Percentiles rank a stretch among this genome's conserved stretches.
Evolutionary conservation across 768 basidiomycete genomes (phyloP).

Genomic region (Naganishia friedmannii): DNA sequence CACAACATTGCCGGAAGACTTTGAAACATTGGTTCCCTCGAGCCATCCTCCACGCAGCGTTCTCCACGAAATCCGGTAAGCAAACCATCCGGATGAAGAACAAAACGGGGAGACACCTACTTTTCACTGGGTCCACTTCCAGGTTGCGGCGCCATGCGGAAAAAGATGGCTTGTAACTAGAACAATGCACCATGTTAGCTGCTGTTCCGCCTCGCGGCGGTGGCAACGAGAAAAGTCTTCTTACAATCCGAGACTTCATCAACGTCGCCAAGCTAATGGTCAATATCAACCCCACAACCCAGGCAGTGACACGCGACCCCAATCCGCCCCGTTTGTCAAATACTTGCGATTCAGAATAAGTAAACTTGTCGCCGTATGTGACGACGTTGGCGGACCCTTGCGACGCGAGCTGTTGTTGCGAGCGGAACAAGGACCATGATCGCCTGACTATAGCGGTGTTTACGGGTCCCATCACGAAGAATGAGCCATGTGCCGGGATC

Average conservation of each 20-base stretch:
- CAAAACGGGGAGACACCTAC: conserved; percentile 54
- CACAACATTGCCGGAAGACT: conserved; percentile 59
- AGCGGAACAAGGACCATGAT: conserved; percentile 57
- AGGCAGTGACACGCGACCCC: conserved; percentile 30
- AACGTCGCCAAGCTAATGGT: conserved; percentile 15
- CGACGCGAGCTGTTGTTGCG: background rate
- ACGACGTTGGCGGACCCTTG: conserved; percentile 8
- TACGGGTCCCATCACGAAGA: conserved; percentile 56
- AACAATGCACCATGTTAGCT: conserved; percentile 40
- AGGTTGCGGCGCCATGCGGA: conserved; percentile 29
- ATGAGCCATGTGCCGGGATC: conserved; percentile 51
- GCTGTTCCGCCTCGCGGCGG: background rate
- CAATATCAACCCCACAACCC: conserved; percentile 39
- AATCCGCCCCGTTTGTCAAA: conserved; percentile 26
- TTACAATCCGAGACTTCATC: conserved; percentile 22
- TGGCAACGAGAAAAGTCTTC: background rate
- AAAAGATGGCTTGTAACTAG: conserved; percentile 19
- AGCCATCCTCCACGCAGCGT: conserved; percentile 63
- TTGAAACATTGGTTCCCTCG: conserved; percentile 68
- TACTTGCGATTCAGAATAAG: conserved; percentile 68
- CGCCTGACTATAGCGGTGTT: conserved; percentile 61
- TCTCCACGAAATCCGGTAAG: conserved; percentile 50
- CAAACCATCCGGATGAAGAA: background rate
- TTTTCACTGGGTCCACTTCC: conserved; percentile 53
- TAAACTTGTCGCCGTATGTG: conserved; percentile 70